Percentiles rank a stretch among this genome's conserved stretches.
phyloP scores from a whole-genome alignment of 441 rosid genomes.

The Erysimum pusillum region DNA sequence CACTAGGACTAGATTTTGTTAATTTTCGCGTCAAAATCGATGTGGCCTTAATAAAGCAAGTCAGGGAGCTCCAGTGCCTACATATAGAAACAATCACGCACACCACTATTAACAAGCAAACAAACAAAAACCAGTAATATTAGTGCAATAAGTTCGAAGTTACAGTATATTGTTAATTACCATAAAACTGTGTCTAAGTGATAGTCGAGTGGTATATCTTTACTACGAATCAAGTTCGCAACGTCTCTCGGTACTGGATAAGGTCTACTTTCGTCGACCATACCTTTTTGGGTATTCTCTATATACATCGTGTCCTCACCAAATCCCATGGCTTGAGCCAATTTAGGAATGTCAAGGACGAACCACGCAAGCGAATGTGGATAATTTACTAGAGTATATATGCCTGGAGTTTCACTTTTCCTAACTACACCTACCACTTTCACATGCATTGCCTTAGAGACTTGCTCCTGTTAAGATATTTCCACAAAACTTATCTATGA shows the following conservation, averaged over 20 bases:
- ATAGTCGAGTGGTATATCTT: constrained; percentile 85
- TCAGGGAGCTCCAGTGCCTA: constrained; percentile 82
- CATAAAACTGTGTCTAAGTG: constrained; percentile 70
- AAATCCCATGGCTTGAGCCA: constrained; percentile 66
- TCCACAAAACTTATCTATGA: background rate
- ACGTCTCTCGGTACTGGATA: constrained; percentile 79
- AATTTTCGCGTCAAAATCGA: constrained; percentile 58
- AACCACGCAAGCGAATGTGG: constrained; percentile 70
- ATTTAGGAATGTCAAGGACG: constrained; percentile 70
- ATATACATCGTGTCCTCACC: constrained; percentile 69
- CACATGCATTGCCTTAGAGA: constrained; percentile 47
- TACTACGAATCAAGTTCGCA: constrained; percentile 68
- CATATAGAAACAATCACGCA: background rate
- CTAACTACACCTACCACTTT: constrained; percentile 82
- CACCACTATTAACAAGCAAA: background rate
- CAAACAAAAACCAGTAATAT: background rate
- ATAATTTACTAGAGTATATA: constrained; percentile 72
- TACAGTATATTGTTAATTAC: constrained; percentile 49
- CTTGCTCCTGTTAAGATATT: constrained; percentile 50
- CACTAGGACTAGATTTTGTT: background rate
- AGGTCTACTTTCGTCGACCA: constrained; percentile 65
- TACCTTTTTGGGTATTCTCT: constrained; percentile 65
- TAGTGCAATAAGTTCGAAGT: background rate
- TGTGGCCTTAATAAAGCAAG: constrained; percentile 76
- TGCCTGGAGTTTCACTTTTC: constrained; percentile 73